Conservation (phyloP, 148 eudicot genomes). For the Fagopyrum homotropicum region DNA sequence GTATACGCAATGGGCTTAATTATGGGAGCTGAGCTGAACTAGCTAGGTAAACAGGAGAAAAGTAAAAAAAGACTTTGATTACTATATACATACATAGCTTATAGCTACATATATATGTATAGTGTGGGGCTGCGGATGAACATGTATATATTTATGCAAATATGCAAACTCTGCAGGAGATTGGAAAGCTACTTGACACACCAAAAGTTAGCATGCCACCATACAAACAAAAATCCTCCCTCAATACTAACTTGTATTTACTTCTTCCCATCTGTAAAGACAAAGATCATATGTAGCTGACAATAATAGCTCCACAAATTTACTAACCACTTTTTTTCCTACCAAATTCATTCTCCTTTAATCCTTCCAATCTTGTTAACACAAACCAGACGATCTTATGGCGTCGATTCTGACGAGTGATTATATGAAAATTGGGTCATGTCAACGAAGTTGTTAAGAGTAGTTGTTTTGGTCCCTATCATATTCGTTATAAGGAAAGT, state of each 20-base stretch:
- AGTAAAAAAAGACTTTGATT: neutral
- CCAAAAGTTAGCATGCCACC: neutral
- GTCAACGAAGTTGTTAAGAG: too few species aligned
- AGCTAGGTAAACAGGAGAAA: neutral
- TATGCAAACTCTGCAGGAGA: neutral
- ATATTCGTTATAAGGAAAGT: too few species aligned
- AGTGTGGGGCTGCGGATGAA: neutral
- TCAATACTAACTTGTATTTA: conserved; percentile 3
- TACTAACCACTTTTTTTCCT: too few species aligned
- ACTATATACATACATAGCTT: neutral
- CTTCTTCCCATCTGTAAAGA: neutral
- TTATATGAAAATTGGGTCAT: too few species aligned
- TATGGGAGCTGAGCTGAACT: neutral
- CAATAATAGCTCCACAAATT: too few species aligned
- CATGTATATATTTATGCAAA: too few species aligned
- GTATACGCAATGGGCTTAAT: neutral
- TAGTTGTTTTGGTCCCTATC: too few species aligned
- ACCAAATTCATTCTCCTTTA: too few species aligned
- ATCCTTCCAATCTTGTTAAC: too few species aligned
- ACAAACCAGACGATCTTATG: too few species aligned
- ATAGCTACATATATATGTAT: neutral
- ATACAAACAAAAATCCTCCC: neutral
- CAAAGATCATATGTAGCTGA: too few species aligned
- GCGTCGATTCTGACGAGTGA: too few species aligned
- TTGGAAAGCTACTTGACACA: neutral